A percentile compares a stretch with the other conserved stretches of the same genome.
Conservation (phyloP, 78 protist genomes). For the Dictyostelium capitatum region DNA sequence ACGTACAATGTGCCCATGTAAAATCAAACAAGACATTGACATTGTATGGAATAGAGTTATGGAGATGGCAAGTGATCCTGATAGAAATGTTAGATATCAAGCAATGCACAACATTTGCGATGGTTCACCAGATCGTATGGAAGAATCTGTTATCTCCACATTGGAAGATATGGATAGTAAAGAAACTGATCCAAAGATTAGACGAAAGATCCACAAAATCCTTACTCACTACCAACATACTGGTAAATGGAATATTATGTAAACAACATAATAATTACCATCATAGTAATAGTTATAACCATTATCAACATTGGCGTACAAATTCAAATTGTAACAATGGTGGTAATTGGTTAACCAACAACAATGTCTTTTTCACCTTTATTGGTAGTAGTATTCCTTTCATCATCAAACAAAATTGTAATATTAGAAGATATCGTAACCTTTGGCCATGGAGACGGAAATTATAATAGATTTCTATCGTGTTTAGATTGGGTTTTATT, state of each 20-base stretch:
- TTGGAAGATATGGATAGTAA: slow-evolving; percentile 51
- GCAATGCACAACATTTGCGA: slow-evolving; percentile 81
- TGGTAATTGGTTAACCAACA: too few species aligned
- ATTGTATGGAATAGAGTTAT: slow-evolving; percentile 69
- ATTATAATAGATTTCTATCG: slow-evolving; percentile 1
- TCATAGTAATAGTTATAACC: background rate
- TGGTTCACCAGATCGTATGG: slow-evolving; percentile 78
- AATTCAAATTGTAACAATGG: too few species aligned
- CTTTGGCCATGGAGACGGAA: slow-evolving; percentile 37
- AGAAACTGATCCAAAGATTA: slow-evolving; percentile 33
- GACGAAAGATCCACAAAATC: slow-evolving; percentile 61
- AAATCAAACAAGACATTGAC: slow-evolving; percentile 72
- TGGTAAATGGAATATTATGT: slow-evolving; percentile 75
- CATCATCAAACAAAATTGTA: background rate
- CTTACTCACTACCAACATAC: slow-evolving; percentile 74
- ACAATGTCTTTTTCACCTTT: too few species aligned
- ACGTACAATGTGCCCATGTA: slow-evolving; percentile 79
- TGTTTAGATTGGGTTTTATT: too few species aligned
- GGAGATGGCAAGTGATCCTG: slow-evolving; percentile 60
- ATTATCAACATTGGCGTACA: background rate
- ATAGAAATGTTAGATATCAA: slow-evolving; percentile 75
- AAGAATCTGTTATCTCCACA: slow-evolving; percentile 48
- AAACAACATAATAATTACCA: background rate
- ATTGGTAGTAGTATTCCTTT: too few species aligned
- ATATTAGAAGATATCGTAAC: background rate